These are phyloP conservation scores for Tricholoma saponaceum DNA, from an alignment of 768 basidiomycete species.

Conservation along the genomic window DNA sequence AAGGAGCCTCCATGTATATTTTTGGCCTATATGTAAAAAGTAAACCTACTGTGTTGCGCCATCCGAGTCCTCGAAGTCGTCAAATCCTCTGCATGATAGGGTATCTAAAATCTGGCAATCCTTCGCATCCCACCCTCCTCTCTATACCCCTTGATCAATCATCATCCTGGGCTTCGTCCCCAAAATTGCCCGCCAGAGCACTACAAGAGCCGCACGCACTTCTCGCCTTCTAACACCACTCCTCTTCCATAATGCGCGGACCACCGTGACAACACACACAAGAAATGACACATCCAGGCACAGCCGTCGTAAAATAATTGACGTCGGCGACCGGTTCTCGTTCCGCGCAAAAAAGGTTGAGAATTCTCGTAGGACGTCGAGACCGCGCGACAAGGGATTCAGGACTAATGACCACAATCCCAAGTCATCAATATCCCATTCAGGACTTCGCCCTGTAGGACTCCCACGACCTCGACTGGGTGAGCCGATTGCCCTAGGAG, in stretches of 20 bases:
- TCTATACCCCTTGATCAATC: conserved; percentile 47
- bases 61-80: not conserved
- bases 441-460: conserved; percentile 31
- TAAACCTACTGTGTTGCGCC: not conserved
- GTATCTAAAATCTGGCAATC: not conserved
- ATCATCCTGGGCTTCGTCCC: conserved; percentile 49
- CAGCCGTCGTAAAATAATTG: conserved; percentile 66
- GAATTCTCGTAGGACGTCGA: conserved; percentile 45
- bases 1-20: not conserved
- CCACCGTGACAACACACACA: conserved; percentile 53
- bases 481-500: conserved; percentile 35
- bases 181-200: conserved; percentile 67
- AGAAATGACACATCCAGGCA: conserved; percentile 79
- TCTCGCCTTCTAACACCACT: conserved; percentile 69
- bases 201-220: conserved; percentile 57
- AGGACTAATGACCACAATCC: conserved; percentile 80
- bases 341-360: conserved; percentile 55
- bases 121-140: conserved; percentile 1
- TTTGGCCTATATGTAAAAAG: not conserved
- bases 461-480: conserved; percentile 43
- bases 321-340: conserved; percentile 60
- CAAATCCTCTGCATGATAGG: not conserved
- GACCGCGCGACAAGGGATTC: conserved; percentile 53
- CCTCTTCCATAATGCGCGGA: conserved; percentile 59
- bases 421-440: conserved; percentile 77